Percentiles rank a stretch among this genome's conserved stretches.
phyloP scores from a whole-genome alignment of 768 basidiomycete species.

The Russula sp. region DNA sequence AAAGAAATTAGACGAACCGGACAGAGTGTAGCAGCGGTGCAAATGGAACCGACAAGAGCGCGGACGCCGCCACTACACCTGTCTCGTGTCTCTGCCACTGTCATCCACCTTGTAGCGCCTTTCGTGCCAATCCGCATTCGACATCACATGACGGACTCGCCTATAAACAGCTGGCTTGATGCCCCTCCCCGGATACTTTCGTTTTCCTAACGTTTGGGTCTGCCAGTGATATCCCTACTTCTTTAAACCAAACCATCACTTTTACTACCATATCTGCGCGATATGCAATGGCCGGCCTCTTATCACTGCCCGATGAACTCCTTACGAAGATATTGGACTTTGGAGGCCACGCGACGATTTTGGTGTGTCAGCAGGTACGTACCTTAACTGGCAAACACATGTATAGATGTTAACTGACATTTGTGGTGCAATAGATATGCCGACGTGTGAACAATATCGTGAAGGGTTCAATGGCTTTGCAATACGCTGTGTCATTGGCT shows the following conservation, averaged over 20 bases:
- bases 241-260: neutral
- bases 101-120: neutral
- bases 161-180: neutral
- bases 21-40: neutral
- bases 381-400: neutral
- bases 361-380: conserved; percentile 6
- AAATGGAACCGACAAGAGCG: neutral
- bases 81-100: neutral
- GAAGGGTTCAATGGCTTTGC: conserved; percentile 3
- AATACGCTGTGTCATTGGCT: neutral
- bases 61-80: neutral
- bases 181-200: neutral
- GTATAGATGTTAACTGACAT: neutral
- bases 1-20: neutral
- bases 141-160: conserved; percentile 5
- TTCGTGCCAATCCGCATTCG: neutral
- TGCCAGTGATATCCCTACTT: neutral
- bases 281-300: neutral
- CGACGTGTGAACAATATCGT: conserved; percentile 1
- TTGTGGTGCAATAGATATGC: neutral
- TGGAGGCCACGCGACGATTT: neutral
- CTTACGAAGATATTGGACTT: conserved; percentile 4
- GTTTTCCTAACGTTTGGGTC: neutral
- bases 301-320: conserved; percentile 15
- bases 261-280: neutral